Evolutionary conservation across 1,139 yeast species (phyloP).

Genomic region (Yamadazyma atmosphaerica): DNA sequence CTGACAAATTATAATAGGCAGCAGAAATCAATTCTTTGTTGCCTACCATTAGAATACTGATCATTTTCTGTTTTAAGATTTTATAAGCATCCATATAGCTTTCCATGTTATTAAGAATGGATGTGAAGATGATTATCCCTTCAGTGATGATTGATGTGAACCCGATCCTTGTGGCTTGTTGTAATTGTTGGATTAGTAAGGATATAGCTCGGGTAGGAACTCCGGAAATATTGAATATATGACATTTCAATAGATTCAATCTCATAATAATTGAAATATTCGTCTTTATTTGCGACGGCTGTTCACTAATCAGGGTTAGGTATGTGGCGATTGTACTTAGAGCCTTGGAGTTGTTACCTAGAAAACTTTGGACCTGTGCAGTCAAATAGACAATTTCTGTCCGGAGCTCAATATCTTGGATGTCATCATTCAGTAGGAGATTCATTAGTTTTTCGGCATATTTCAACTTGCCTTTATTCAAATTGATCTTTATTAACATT

Average conservation of each 20-base stretch:
- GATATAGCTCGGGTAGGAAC: slow-evolving; percentile 44
- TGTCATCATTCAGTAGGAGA: slow-evolving; percentile 22
- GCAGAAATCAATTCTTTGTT: slow-evolving; percentile 34
- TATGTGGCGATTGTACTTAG: slow-evolving; percentile 28
- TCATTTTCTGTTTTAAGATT: slow-evolving; percentile 38
- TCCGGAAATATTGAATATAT: slow-evolving; percentile 36
- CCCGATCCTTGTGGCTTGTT: slow-evolving; percentile 42
- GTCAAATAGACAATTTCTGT: slow-evolving; percentile 28
- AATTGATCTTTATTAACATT: slow-evolving; percentile 34
- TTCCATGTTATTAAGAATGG: slow-evolving; percentile 36
- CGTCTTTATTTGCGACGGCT: slow-evolving; percentile 19
- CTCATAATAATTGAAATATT: slow-evolving; percentile 43
- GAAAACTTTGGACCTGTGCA: slow-evolving; percentile 29
- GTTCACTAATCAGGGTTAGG: slow-evolving; percentile 18
- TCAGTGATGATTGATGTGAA: slow-evolving; percentile 38
- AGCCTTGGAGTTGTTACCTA: slow-evolving; percentile 36
- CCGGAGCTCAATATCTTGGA: slow-evolving; percentile 32
- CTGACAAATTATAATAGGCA: slow-evolving; percentile 41
- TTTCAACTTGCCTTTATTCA: slow-evolving; percentile 36
- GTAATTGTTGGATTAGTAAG: slow-evolving; percentile 44
- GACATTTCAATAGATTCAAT: slow-evolving; percentile 46
- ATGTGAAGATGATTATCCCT: slow-evolving; percentile 39
- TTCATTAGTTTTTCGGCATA: slow-evolving; percentile 26
- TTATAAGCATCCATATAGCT: slow-evolving; percentile 36
- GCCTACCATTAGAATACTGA: slow-evolving; percentile 36